Conservation (phyloP, 2,329 filamentous ascomycete species). For the Daldinia sp. region DNA sequence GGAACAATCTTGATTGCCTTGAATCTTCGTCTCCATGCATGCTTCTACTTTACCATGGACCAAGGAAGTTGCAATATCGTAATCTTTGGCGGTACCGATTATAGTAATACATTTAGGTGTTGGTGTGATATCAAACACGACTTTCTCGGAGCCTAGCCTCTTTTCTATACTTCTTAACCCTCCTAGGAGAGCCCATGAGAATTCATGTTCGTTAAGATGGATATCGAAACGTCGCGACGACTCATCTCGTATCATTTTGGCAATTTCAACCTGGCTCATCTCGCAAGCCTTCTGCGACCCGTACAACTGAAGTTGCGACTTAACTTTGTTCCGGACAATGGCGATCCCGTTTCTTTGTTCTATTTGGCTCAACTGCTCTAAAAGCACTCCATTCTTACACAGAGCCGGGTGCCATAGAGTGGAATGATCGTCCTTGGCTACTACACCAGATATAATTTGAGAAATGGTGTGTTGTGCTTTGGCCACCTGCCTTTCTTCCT, state of each 20-base stretch:
- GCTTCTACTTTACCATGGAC: constrained; percentile 14
- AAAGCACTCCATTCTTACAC: constrained; percentile 37
- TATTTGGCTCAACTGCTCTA: constrained; percentile 40
- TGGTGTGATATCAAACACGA: constrained; percentile 51
- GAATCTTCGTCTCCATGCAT: not conserved
- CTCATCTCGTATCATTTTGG: constrained; percentile 25
- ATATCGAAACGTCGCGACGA: constrained; percentile 41
- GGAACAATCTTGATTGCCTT: constrained; percentile 44
- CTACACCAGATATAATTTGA: constrained; percentile 51
- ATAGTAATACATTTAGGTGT: constrained; percentile 53
- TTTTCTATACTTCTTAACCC: constrained; percentile 50
- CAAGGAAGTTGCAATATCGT: constrained; percentile 36
- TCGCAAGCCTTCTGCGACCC: constrained; percentile 42
- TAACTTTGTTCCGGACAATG: constrained; percentile 49
- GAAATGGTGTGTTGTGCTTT: constrained; percentile 52
- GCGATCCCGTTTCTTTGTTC: constrained; percentile 45
- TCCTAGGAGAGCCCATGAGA: constrained; percentile 51
- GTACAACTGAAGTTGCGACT: constrained; percentile 50
- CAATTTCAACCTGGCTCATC: constrained; percentile 36
- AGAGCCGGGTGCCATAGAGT: constrained; percentile 53
- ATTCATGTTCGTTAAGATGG: constrained; percentile 46
- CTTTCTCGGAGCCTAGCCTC: constrained; percentile 48
- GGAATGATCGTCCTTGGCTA: constrained; percentile 45
- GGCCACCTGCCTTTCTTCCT: constrained; percentile 48
- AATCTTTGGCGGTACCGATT: constrained; percentile 42